Evolutionary conservation across 2,329 filamentous ascomycete genomes (phyloP), one percentile per base, ranked within the genome.

Genomic region (Pleurostoma richardsiae): DNA sequence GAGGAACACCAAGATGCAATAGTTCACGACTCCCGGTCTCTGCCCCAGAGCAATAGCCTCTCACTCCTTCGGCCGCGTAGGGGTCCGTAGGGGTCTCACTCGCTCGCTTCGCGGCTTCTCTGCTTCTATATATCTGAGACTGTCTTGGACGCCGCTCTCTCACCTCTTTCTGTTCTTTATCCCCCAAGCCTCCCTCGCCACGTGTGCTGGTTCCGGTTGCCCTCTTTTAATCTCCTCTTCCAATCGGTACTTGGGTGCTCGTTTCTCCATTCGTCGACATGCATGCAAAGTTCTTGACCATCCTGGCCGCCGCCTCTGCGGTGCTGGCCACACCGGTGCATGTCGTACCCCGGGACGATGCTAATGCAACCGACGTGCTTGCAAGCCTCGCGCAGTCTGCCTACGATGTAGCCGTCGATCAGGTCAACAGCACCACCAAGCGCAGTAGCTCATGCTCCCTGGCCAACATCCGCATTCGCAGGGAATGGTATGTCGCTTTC

Each of bases 391-490:
- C 8, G 33, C 33, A 36, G 33, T 8, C 33, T 36, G 8, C 33
- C 33, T 19, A 36, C 8, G 33, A 36, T 36, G 33, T 8, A n/a
- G 8, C n/a, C n/a, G 33, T 8, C 8, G 8, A 8, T 36, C 66
- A 6, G 59, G 68, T 31, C 55, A 56, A 44, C 67, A 72, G 55
- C 71, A 69, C 67, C 65, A 10, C 3, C 30, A 27, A 26, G 10
- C 40, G 4, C n/a, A 6, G n/a, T 31, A 19, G n/a, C 29, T 31
- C 26, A 27, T 63, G 59, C 49, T 59, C 55, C n/a, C 39, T 51
- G 6, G 45, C 43, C 27, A 62, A 58, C 28, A 44, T 62, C 26
- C 49, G 48, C 10, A 58, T 60, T 47, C 57, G 60, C 29, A 49
- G 51, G 4, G 60, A 63, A 42, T 62, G 62, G 60, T 62, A 52